Evolutionary conservation across 2,329 filamentous ascomycete species (phyloP), one percentile per base, ranked within the genome.

Genomic region (Alternaria sp.): DNA sequence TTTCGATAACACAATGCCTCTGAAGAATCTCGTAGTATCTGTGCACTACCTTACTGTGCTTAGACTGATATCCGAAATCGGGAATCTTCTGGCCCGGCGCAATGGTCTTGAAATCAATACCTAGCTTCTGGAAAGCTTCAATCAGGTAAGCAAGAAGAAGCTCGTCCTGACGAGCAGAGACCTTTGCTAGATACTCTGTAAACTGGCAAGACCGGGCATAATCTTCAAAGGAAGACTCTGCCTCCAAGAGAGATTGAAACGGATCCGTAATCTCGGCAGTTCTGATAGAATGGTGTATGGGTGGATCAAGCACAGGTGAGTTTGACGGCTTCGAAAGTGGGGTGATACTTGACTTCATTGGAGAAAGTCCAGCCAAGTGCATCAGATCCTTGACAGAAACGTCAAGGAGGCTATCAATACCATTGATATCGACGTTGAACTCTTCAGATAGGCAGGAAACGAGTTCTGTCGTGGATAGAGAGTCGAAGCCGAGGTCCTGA

Each of bases 71-170:
- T 4, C 20, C 14, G 15, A 66, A 37, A 6, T 20, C 7, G 20
- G 67, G 53, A n/a, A 70, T 44, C 4, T 46, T 41, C 9, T 51
- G 45, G n/a, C 62, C 64, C 12, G n/a, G 26, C 5, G 23, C 12
- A n/a, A 67, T 26, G 5, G 44, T 7, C 6, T 15, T 37, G 11
- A 71, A 28, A 47, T 66, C 45, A 25, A 65, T 15, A 4, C 63
- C 67, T 15, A 71, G 33, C 18, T 54, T 55, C 20, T 50, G 15
- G n/a, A 71, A 63, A 11, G 44, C 68, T 49, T 69, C 67, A 11
- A 65, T 18, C 11, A 71, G 62, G 53, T 68, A 71, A 21, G 64
- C 67, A 18, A 69, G 50, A 3, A 63, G 44, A 28, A 71, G 51
- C 43, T 66, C 63, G 43, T 68, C 51, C 54, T 66, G 61, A 49